Evolutionary conservation across 192 early-diverging fungal genomes (phyloP), one percentile per base, ranked within the genome.

Genomic region (Entomortierella lignicola): DNA sequence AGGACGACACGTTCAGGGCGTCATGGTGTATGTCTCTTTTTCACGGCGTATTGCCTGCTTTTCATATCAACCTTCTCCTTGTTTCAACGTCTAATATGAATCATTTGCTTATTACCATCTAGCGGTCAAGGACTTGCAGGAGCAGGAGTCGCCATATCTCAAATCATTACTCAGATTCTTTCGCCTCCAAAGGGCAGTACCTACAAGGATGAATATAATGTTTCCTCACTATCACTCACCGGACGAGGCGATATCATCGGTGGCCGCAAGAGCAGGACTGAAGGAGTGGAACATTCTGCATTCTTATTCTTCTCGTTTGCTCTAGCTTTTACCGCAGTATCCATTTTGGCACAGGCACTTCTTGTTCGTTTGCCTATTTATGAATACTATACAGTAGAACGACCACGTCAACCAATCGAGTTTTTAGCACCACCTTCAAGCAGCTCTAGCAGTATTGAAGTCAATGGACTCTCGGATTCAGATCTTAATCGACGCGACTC

Each of bases 91-190:
- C 34, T 37, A 37, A 37, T 10, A 37, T 54, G 10, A 18, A 37
- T 57, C 18, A 17, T 57, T 57, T 34, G 8, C 29, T 53, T 50
- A 11, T 3, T 11, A 8, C 27, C 0, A 8, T 17, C 20, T 21
- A 88, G 86, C 51, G 86, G 86, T 25, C 86, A 88, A 84, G 87
- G 86, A 58, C 59, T 91, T 41, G 93, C 91, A 8, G 94, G 94
- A 23, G 81, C 89, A 4, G 86, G 89, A 63, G 91, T 90, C 0
- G 86, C 92, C 1, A 42, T 85, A 17, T 88, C 86, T 8, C 91
- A 91, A 74, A 86, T 93, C 58, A 54, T 88, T 5, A 90, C 88
- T 29, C 74, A 77, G 20, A 77, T 61, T 85, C 89, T 55, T 47
- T 87, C 50, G 53, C 82, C 54, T 54, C 79, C 43, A 37, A 71